Conservation (phyloP, 345 rosid species). For the Heritiera fomes region DNA sequence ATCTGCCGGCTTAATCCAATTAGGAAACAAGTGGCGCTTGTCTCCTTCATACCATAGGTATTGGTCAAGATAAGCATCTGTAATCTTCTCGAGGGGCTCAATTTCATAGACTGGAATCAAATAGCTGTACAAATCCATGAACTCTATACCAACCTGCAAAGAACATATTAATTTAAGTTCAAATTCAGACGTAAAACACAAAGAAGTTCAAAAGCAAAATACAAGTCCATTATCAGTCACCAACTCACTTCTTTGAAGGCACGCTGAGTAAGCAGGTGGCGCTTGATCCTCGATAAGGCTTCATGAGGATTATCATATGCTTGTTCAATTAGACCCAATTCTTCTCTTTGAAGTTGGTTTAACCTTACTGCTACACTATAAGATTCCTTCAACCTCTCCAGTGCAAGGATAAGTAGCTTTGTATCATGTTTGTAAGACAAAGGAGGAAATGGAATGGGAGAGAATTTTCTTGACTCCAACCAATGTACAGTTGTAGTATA, state of each 20-base stretch:
- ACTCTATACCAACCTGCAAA: slow-evolving; percentile 95
- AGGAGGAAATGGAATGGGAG: slow-evolving; percentile 98
- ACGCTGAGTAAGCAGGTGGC: slow-evolving; percentile 98
- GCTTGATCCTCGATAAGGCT: slow-evolving; percentile 93
- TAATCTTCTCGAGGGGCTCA: slow-evolving; percentile 94
- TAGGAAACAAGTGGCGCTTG: slow-evolving; percentile 97
- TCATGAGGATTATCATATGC: slow-evolving; percentile 99
- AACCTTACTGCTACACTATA: slow-evolving; percentile 98
- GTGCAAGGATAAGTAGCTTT: slow-evolving; percentile 91
- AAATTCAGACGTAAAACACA: slow-evolving; percentile 1
- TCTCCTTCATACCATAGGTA: slow-evolving; percentile 99
- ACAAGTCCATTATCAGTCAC: background rate
- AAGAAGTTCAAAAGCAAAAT: slow-evolving; percentile 6
- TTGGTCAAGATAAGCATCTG: slow-evolving; percentile 99
- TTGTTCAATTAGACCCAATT: slow-evolving; percentile 97
- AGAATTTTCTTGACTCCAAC: slow-evolving; percentile 96
- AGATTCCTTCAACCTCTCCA: slow-evolving; percentile 96
- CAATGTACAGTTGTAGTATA: slow-evolving; percentile 98
- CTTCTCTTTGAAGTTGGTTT: slow-evolving; percentile 97
- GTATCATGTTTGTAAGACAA: slow-evolving; percentile 98
- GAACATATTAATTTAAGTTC: slow-evolving; percentile 7
- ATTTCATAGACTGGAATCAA: slow-evolving; percentile 99
- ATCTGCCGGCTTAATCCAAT: slow-evolving; percentile 99
- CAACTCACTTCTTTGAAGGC: slow-evolving; percentile 87
- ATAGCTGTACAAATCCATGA: slow-evolving; percentile 96